Evolutionary conservation across 2,329 filamentous ascomycete species (phyloP).

Genomic region (Cordyceps cicadae): DNA sequence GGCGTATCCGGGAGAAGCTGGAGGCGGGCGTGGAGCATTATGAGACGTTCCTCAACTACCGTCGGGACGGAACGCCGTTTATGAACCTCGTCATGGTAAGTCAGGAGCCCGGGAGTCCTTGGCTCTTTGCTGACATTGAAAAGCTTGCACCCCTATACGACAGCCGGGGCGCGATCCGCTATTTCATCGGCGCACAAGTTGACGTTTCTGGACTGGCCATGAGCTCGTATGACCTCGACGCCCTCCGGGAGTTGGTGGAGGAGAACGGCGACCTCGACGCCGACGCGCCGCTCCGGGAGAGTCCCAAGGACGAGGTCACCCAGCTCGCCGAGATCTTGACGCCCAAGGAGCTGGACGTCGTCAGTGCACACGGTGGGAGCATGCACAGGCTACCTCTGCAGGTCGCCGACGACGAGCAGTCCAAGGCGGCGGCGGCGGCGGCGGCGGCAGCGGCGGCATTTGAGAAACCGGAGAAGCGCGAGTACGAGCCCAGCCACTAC

Average conservation of each 20-base stretch:
- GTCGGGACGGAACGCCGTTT: slow-evolving; percentile 68
- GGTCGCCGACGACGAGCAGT: not conserved
- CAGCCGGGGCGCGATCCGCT: slow-evolving; percentile 53
- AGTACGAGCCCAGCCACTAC: not conserved
- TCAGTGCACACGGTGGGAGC: slow-evolving; percentile 52
- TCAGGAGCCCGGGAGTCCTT: slow-evolving; percentile 34
- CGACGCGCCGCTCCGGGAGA: slow-evolving; percentile 5
- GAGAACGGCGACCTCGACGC: slow-evolving; percentile 10
- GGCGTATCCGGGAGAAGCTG: slow-evolving; percentile 53
- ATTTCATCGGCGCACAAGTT: slow-evolving; percentile 60
- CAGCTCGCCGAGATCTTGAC: slow-evolving; percentile 63
- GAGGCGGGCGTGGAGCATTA: slow-evolving; percentile 58
- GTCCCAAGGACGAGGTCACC: slow-evolving; percentile 53
- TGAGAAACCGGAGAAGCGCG: not conserved
- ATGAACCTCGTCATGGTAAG: slow-evolving; percentile 54
- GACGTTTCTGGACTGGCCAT: slow-evolving; percentile 59
- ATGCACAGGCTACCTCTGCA: slow-evolving; percentile 41
- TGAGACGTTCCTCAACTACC: slow-evolving; percentile 70
- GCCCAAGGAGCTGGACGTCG: slow-evolving; percentile 54
- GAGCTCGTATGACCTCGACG: slow-evolving; percentile 55
- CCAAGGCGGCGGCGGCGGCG: not conserved
- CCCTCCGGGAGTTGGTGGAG: slow-evolving; percentile 38
- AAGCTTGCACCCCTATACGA: slow-evolving; percentile 53
- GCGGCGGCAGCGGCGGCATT: no score
- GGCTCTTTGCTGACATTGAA: slow-evolving; percentile 32